Conservation (phyloP, 441 rosid genomes). For the Isatis lusitanica region DNA sequence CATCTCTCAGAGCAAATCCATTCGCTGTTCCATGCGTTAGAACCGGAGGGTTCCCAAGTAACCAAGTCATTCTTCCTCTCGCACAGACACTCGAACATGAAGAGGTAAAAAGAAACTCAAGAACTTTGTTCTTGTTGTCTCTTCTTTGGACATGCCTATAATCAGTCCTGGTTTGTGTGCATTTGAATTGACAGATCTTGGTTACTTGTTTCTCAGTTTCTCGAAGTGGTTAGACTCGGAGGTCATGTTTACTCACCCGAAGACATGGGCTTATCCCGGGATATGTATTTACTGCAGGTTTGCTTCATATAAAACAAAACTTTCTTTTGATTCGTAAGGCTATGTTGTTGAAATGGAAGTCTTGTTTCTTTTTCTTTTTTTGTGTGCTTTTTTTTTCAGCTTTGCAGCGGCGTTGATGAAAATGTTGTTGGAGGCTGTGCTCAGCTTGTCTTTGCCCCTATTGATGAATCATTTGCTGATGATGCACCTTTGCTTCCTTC, state of each 20-base stretch:
- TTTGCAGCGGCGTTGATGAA: slow-evolving; percentile 83
- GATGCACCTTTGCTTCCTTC: slow-evolving; percentile 86
- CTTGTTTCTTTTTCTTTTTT: neutral
- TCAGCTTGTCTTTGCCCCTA: slow-evolving; percentile 85
- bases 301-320: neutral
- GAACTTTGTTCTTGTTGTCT: slow-evolving; percentile 1
- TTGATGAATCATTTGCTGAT: slow-evolving; percentile 83
- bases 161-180: neutral
- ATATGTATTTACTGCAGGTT: slow-evolving; percentile 86
- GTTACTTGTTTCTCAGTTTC: slow-evolving; percentile 42
- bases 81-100: slow-evolving; percentile 86
- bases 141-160: neutral
- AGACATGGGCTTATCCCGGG: slow-evolving; percentile 70
- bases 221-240: slow-evolving; percentile 86
- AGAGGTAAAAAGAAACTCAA: slow-evolving; percentile 49
- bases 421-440: slow-evolving; percentile 81
- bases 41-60: slow-evolving; percentile 74
- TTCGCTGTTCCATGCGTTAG: slow-evolving; percentile 70
- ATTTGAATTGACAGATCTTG: neutral
- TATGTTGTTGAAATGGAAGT: neutral
- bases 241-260: slow-evolving; percentile 80
- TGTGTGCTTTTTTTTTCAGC: slow-evolving; percentile 41
- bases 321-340: neutral
- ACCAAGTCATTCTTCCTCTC: slow-evolving; percentile 76
- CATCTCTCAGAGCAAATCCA: slow-evolving; percentile 70